A percentile compares a stretch with the other conserved stretches of the same genome.
Conservation (phyloP, 2,329 filamentous ascomycete genomes). For the Sporothrix inflata region DNA sequence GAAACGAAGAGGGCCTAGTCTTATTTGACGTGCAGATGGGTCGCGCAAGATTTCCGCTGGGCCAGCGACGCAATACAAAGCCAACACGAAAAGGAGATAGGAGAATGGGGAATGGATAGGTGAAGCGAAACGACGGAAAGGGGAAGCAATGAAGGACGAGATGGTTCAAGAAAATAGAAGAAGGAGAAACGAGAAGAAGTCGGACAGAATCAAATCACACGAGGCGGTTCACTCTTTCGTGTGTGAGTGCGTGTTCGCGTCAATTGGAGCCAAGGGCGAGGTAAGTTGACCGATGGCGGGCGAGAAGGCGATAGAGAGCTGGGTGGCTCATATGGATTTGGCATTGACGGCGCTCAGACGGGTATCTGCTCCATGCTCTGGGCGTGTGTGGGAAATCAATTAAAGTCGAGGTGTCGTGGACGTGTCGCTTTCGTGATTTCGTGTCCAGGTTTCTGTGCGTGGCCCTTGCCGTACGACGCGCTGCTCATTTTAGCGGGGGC, state of each 20-base stretch:
- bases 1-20: slow-evolving; percentile 10
- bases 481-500: slow-evolving; percentile 26
- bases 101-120: background rate
- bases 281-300: background rate
- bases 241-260: background rate
- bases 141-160: background rate
- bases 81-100: background rate
- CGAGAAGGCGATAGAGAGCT: background rate
- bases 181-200: background rate
- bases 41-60: background rate
- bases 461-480: slow-evolving; percentile 31
- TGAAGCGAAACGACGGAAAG: background rate
- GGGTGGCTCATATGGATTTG: background rate
- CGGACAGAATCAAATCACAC: background rate
- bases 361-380: background rate
- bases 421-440: slow-evolving; percentile 39
- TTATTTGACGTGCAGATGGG: slow-evolving; percentile 18
- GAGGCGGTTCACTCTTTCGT: background rate
- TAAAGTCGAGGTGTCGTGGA: slow-evolving; percentile 34
- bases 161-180: background rate
- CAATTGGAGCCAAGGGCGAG: slow-evolving; percentile 1
- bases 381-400: slow-evolving; percentile 34
- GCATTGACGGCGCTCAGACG: background rate
- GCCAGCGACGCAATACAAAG: background rate
- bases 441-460: slow-evolving; percentile 27